Evolutionary conservation across 1,139 yeast species (phyloP).

Genomic region (Geotrichum reessii): DNA sequence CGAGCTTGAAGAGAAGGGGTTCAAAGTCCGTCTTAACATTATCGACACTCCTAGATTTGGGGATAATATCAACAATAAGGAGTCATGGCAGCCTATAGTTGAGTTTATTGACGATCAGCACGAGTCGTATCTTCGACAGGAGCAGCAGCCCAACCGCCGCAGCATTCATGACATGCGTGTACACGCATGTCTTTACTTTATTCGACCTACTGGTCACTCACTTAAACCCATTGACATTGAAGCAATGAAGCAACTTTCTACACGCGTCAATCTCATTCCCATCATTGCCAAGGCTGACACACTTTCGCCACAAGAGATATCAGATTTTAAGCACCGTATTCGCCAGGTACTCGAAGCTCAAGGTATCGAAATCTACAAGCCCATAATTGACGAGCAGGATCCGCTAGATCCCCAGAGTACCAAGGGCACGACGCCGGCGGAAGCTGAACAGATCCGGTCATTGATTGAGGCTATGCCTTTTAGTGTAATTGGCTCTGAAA

Average conservation of each 20-base stretch:
- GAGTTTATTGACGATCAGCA: conserved; percentile 97
- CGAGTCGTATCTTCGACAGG: conserved; percentile 90
- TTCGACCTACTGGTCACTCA: conserved; percentile 94
- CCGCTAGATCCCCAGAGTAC: conserved; percentile 22
- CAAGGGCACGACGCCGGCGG: conserved; percentile 29
- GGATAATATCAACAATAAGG: conserved; percentile 87
- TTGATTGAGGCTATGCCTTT: conserved; percentile 90
- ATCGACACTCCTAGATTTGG: conserved; percentile 98
- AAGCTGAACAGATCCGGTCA: conserved; percentile 65
- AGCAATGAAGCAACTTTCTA: conserved; percentile 79
- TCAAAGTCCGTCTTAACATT: conserved; percentile 75
- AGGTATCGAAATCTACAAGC: conserved; percentile 83
- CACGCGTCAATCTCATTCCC: conserved; percentile 90
- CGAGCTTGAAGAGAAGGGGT: conserved; percentile 85
- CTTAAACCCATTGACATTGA: conserved; percentile 92
- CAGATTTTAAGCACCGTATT: conserved; percentile 71
- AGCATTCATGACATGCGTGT: conserved; percentile 69
- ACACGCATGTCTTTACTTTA: conserved; percentile 91
- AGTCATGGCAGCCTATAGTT: conserved; percentile 88
- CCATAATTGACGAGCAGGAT: conserved; percentile 45
- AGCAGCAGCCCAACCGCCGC: conserved; percentile 80
- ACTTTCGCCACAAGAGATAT: conserved; percentile 74
- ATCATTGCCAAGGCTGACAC: conserved; percentile 95
- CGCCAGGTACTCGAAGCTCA: conserved; percentile 91
- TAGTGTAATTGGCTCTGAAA: conserved; percentile 87